Evolutionary conservation across 257 asterid species (phyloP), one percentile per base, ranked within the genome.

Genomic region (Linaria vulgaris): DNA sequence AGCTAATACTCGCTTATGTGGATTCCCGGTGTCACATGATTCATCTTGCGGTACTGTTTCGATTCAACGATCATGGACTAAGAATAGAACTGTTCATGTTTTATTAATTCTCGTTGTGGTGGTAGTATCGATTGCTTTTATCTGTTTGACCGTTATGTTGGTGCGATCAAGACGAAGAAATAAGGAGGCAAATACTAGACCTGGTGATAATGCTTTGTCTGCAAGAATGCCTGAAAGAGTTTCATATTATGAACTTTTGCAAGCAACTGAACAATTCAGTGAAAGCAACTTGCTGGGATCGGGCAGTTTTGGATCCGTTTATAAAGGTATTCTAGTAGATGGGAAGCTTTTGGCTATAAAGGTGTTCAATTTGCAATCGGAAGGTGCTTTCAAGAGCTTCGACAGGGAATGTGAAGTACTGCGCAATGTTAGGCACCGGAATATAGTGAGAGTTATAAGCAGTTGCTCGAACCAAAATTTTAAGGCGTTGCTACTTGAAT

Each of bases 271-370:
- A 0, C 22, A 47, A 0, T 68, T 51, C 66, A 49, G 27, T 12
- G 78, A 72, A 17, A 68, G 64, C 58, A 67, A 72, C 47, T 30
- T 76, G 11, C n/a, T 76, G 0, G 81, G 78, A 12, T 20, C 0
- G 6, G 81, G 78, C 24, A 59, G 73, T 53, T 72, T 49, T 21
- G 74, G 78, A 1, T 58, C 63, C 7, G 76, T 75, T 22, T 75
- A 43, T 53, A 70, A 53, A 70, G 69, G 69, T 12, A 34, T 15
- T 22, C 25, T 63, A 0, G 44, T 17, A 17, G 63, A 67, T 41
- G 74, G 69, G 13, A 43, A 16, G 39, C 20, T 17, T 31, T 17
- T 71, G 12, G 74, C 77, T 0, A 59, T 74, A 4, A 74, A 74
- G 46, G 79, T 74, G 53, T 74, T 69, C 19, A 43, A 58, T 23